Conservation (phyloP, 1,284 basidiomycete species). For the Irpex sp. region DNA sequence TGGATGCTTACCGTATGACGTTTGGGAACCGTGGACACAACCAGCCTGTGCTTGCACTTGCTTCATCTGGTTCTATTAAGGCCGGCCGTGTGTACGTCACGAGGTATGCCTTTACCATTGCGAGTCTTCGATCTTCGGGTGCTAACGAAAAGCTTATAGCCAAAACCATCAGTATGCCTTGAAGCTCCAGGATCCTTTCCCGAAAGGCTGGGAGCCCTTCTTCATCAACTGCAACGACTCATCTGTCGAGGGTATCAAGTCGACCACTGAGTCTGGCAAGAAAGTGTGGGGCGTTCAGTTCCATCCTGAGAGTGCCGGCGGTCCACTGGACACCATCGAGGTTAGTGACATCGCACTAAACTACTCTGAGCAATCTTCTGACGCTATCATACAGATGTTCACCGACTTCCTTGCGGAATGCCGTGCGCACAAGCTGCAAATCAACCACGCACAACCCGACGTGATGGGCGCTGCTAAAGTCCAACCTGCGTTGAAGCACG, state of each 20-base stretch:
- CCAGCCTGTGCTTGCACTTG: conserved; percentile 94
- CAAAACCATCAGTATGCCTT: conserved; percentile 98
- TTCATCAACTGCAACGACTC: conserved; percentile 99
- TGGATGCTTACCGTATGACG: conserved; percentile 96
- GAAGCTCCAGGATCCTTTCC: conserved; percentile 89
- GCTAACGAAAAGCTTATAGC: conserved; percentile 32
- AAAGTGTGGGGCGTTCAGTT: conserved; percentile 96
- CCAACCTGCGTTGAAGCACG: conserved; percentile 12
- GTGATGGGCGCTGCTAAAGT: conserved; percentile 25
- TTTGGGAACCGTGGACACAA: conserved; percentile 99
- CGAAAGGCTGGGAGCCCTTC: conserved; percentile 93
- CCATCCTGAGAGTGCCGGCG: conserved; percentile 93
- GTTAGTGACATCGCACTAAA: conserved; percentile 34
- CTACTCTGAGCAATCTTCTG: not conserved
- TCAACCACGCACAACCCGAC: conserved; percentile 18
- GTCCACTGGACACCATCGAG: conserved; percentile 91
- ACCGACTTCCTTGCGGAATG: conserved; percentile 87
- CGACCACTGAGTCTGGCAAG: conserved; percentile 81
- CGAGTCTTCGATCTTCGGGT: conserved; percentile 19
- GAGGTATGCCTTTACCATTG: conserved; percentile 42
- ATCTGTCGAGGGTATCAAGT: conserved; percentile 96
- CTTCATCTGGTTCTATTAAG: conserved; percentile 86
- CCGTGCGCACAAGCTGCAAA: conserved; percentile 45
- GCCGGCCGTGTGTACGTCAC: conserved; percentile 98
- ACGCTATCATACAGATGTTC: conserved; percentile 66